Evolutionary conservation across 208 protist species (phyloP), one percentile per base, ranked within the genome.

Genomic region (Trypanosoma cruzi): DNA sequence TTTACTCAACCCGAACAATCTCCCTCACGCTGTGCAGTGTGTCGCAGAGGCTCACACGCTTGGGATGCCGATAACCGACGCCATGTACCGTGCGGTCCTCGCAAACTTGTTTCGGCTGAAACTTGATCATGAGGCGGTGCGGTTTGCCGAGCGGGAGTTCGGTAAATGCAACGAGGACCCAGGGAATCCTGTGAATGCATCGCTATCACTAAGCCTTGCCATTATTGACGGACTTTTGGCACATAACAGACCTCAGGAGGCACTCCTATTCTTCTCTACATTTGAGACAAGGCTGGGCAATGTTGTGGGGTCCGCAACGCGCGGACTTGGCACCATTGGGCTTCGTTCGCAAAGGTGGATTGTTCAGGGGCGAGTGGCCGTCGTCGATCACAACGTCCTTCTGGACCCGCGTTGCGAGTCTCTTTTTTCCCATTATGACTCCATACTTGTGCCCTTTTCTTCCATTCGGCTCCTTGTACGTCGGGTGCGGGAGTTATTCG

Each of bases 361-460:
- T 29, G 85, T 92, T 50, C 84, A 96, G 67, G 91, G 91, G 13
- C 86, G 91, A 28, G 87, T 96, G 4, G 91, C 85, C n/a, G 87
- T 96, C 1, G 78, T 94, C 18, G 91, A 96, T 66, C 91, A 94
- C 75, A 93, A 90, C 71, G 83, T 92, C 2, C 22, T 96, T 16
- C 80, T 94, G n/a, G 86, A 81, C 11, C 80, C 87, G n/a, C 77
- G 73, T 24, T 89, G 94, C 31, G 87, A 92, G 48, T 94, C 88
- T 13, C 81, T 96, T 59, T 68, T 85, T 4, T 37, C 67, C 46
- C 91, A 96, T 75, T 96, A 96, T 75, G 91, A 96, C 77, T 82
- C 86, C 6, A 52, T 96, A 24, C 84, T 96, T 48, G 70, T 96
- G 22, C 87, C 91, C 22, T 93, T 90, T 59, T 82, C 88, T 0